Percentiles rank a stretch among this genome's conserved stretches.
Evolutionary conservation across 2,329 filamentous ascomycete genomes (phyloP).

Genomic region (Penicillium sp.): DNA sequence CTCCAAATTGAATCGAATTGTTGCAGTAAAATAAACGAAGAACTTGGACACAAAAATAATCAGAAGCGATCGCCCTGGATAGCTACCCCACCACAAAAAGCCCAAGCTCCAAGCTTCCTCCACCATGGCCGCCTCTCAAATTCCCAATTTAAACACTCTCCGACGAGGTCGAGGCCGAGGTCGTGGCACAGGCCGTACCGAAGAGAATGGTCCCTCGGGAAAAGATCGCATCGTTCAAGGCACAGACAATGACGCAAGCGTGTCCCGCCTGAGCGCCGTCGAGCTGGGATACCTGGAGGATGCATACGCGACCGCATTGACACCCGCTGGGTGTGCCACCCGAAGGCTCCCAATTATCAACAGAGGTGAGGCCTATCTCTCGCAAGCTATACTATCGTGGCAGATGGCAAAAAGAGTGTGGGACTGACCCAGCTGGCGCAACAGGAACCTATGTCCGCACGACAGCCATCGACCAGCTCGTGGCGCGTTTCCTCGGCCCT

Average conservation of each 20-base stretch:
- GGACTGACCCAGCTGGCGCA: background rate
- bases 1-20: background rate
- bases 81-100: slow-evolving; percentile 18
- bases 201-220: slow-evolving; percentile 29
- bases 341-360: slow-evolving; percentile 89
- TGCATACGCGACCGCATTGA: slow-evolving; percentile 71
- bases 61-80: background rate
- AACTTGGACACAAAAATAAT: background rate
- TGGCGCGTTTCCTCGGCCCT: slow-evolving; percentile 65
- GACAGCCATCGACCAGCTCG: slow-evolving; percentile 73
- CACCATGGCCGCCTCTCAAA: slow-evolving; percentile 68
- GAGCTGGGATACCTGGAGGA: slow-evolving; percentile 81
- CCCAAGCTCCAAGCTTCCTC: slow-evolving; percentile 21
- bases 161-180: slow-evolving; percentile 51
- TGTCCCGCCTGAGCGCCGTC: slow-evolving; percentile 85
- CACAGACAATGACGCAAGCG: slow-evolving; percentile 88
- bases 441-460: slow-evolving; percentile 91
- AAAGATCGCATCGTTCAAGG: slow-evolving; percentile 78
- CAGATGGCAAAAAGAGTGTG: background rate
- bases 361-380: slow-evolving; percentile 58
- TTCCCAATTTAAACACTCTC: slow-evolving; percentile 73
- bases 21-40: background rate
- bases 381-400: slow-evolving; percentile 16
- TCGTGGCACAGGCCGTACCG: slow-evolving; percentile 31
- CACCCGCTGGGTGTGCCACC: slow-evolving; percentile 49